These are phyloP conservation scores for Starmerella vaccinii DNA, from an alignment of 805 yeast species.

Conservation along the genomic window DNA sequence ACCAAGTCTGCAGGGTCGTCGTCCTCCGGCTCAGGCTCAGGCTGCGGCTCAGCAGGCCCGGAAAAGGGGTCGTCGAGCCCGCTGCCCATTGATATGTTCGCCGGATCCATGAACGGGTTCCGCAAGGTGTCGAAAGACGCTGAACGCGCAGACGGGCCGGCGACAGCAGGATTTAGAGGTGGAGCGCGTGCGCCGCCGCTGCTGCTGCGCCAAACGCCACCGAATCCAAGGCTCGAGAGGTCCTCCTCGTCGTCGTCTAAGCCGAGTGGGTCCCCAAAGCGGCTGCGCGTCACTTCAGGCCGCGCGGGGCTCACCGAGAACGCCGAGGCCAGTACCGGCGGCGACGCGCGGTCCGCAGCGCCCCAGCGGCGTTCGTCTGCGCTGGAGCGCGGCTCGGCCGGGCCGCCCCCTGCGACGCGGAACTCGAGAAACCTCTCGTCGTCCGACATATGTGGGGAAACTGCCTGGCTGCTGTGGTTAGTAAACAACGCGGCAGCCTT, in stretches of 20 bases:
- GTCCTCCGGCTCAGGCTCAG: neutral
- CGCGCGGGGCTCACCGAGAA: neutral
- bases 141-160: neutral
- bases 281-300: neutral
- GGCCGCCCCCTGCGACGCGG: constrained; percentile 26
- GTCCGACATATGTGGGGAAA: constrained; percentile 17
- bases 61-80: neutral
- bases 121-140: neutral
- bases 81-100: neutral
- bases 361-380: neutral
- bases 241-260: constrained; percentile 1
- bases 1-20: neutral
- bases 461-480: too few relatives aligned
- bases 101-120: neutral
- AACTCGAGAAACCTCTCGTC: constrained; percentile 34
- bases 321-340: neutral
- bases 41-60: neutral
- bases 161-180: neutral
- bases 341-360: neutral
- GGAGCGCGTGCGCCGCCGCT: neutral
- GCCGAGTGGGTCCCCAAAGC: neutral
- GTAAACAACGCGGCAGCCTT: neutral
- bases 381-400: constrained; percentile 5
- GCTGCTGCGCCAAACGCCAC: neutral
- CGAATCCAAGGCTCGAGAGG: constrained; percentile 3